Evolutionary conservation across 106 monocot genomes (phyloP), one percentile per base, ranked within the genome.

Genomic region (Apostasia ramifera): DNA sequence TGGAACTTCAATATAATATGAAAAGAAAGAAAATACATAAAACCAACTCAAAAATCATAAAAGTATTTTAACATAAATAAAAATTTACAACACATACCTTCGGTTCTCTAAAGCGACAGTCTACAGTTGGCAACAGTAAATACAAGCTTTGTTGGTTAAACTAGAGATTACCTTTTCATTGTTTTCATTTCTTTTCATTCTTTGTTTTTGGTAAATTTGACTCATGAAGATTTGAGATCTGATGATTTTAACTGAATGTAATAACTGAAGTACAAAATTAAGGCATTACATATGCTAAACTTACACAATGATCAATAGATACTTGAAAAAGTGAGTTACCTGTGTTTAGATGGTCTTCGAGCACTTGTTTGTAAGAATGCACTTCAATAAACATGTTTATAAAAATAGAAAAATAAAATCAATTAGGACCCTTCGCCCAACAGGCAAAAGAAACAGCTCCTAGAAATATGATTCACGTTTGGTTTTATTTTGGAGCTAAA

Each of bases 311-410:
- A 40, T n/a, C 40, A 59, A 40, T 59, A 59, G 11, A 59, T 40
- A 62, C 11, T 11, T 44, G 37, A 12, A 44, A 40, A 45, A 13
- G 12, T 10, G 12, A 43, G 10, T 62, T 40, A 62, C 62, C 62
- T 62, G 42, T 62, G 0, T 5, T 43, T 13, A 62, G 44, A 62
- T 62, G 44, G 42, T 62, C 62, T 62, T 62, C 62, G 43, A 62
- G 62, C 62, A 41, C 44, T 44, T 2, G 4, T 62, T 44, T 62
- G 62, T 3, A 62, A 44, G 13, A 43, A 44, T 44, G 1, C 62
- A 62, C 62, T 62, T 62, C 44, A 44, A 62, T 62, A 26, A 62
- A 62, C 44, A 43, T 62, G 44, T 40, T 13, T 3, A 62, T 13
- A 13, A 59, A 62, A 62, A 62, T 40, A 43, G 44, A 43, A 8